Percentiles rank a stretch among this genome's conserved stretches.
Conservation (phyloP, 2,329 filamentous ascomycete genomes). For the Paecilomyces dactylethromorphus region DNA sequence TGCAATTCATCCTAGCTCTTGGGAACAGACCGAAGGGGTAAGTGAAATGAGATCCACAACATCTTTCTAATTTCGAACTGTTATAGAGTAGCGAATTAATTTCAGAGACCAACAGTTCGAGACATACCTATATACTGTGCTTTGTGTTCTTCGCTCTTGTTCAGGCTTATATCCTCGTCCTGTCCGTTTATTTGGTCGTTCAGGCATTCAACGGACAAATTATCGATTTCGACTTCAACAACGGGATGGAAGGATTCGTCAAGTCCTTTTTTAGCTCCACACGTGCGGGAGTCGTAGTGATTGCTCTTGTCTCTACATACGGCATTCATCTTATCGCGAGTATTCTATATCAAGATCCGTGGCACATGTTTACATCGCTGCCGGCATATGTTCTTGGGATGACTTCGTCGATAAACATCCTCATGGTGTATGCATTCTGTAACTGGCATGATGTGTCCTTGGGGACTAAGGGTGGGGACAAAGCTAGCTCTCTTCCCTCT, state of each 20-base stretch:
- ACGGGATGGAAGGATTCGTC: constrained; percentile 62
- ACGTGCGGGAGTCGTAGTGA: constrained; percentile 83
- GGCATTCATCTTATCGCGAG: constrained; percentile 95
- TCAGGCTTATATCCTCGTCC: constrained; percentile 81
- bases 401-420: constrained; percentile 98
- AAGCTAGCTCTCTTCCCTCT: constrained; percentile 85
- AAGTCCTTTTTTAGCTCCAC: constrained; percentile 73
- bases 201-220: constrained; percentile 61
- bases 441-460: constrained; percentile 99
- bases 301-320: constrained; percentile 88
- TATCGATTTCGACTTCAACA: constrained; percentile 58
- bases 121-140: constrained; percentile 84
- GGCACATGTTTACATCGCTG: constrained; percentile 99
- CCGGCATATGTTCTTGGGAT: constrained; percentile 85
- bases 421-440: constrained; percentile 99
- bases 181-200: constrained; percentile 84
- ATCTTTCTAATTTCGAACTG: no score
- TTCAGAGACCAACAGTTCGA: constrained; percentile 48
- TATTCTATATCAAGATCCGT: constrained; percentile 95
- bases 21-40: constrained; percentile 90
- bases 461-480: constrained; percentile 99
- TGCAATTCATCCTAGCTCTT: constrained; percentile 94
- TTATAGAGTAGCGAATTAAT: background rate
- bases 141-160: constrained; percentile 83
- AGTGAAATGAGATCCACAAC: background rate